Evolutionary conservation across 805 yeast genomes (phyloP), one percentile per base, ranked within the genome.

Genomic region (Candida stauntonica): DNA sequence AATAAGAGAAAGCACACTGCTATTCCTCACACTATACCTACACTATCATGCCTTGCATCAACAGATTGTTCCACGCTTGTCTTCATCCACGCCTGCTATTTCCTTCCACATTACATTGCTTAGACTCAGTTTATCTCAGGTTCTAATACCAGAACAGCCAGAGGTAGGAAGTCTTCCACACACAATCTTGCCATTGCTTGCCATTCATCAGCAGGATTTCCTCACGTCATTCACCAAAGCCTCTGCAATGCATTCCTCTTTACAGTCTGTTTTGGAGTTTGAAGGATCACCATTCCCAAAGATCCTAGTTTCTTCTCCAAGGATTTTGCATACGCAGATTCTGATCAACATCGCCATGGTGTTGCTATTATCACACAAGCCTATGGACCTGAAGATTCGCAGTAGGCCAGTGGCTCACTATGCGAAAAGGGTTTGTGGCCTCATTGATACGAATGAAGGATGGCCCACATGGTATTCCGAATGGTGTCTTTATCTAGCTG

Each of bases 341-440:
- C 33, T 45, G 7, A 33, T 45, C 4, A 17, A 39, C 36, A 41
- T 39, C 11, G 46, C 44, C 2, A 27, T 45, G 23, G 37, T 45
- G 12, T 28, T 29, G 4, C 36, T 45, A 5, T 37, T 45, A 7
- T 27, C 36, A 14, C 35, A 36, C 18, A 45, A 45, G 23, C 48
- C 48, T 4, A 39, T 36, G 35, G 48, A 45, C 14, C 33, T 45
- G 12, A 36, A 32, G 13, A 29, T 45, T 6, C 20, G 45, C 17
- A 17, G 41, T 2, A 45, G 38, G 12, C 55, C 55, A 8, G 31
- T 47, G 4, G 44, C 57, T 5, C 44, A 46, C 40, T 51, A 50
- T 29, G 55, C 54, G 1, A 52, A 47, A 32, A 37, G 45, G 15
- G 36, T 47, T 1, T 45, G 51, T 45, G 50, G 47, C 2, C n/a